Conservation (phyloP, 768 basidiomycete species). For the Trametes gibbosa region DNA sequence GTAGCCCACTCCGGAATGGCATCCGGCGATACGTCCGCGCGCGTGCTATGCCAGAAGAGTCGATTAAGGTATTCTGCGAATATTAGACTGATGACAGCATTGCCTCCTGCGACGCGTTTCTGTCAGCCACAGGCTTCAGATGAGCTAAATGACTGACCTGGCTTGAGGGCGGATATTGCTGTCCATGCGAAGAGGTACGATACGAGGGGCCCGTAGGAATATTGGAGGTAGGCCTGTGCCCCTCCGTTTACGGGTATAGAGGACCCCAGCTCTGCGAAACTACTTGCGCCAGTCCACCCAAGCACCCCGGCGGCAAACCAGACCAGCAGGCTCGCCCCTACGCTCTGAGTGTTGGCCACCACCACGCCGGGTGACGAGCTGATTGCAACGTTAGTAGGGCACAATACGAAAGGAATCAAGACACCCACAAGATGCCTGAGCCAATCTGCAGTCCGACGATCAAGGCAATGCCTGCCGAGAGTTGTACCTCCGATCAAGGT, state of each 20-base stretch:
- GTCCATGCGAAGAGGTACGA: slow-evolving; percentile 97
- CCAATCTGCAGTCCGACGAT: slow-evolving; percentile 88
- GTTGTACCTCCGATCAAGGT: not conserved
- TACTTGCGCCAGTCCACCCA: slow-evolving; percentile 95
- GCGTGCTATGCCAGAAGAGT: slow-evolving; percentile 76
- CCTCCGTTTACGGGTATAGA: slow-evolving; percentile 75
- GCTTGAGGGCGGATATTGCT: slow-evolving; percentile 83
- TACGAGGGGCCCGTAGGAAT: slow-evolving; percentile 81
- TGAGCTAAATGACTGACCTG: slow-evolving; percentile 46
- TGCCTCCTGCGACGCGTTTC: slow-evolving; percentile 45
- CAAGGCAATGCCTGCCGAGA: slow-evolving; percentile 69
- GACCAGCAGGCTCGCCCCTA: slow-evolving; percentile 83
- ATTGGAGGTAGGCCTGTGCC: slow-evolving; percentile 79
- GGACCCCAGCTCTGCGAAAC: slow-evolving; percentile 88
- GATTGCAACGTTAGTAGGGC: not conserved
- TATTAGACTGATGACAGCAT: slow-evolving; percentile 85
- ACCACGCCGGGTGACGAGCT: slow-evolving; percentile 94
- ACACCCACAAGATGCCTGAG: slow-evolving; percentile 85
- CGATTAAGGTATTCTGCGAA: slow-evolving; percentile 93
- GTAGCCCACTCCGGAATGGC: slow-evolving; percentile 88
- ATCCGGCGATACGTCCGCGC: slow-evolving; percentile 67
- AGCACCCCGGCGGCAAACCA: slow-evolving; percentile 84
- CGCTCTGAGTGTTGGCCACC: slow-evolving; percentile 82
- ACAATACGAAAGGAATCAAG: not conserved
- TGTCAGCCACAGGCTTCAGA: not conserved